phyloP scores from a whole-genome alignment of 169 alveolate genomes.

The Plasmodium knowlesi region DNA sequence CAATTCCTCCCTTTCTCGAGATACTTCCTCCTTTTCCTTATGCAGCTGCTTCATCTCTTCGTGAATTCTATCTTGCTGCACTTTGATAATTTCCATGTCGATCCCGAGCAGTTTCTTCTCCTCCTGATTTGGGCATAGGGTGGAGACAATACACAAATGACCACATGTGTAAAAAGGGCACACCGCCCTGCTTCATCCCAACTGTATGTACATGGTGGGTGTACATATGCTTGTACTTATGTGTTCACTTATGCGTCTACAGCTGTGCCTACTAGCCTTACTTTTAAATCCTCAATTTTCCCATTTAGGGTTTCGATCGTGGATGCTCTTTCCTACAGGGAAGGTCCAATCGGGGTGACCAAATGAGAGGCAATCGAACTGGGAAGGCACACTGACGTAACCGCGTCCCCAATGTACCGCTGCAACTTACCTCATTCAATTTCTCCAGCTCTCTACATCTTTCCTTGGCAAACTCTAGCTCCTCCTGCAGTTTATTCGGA shows the following conservation, averaged over 20 bases:
- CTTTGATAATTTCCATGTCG: constrained; percentile 14
- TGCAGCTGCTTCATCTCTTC: constrained; percentile 4
- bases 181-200: neutral
- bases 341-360: neutral
- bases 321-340: constrained; percentile 6
- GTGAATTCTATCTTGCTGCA: constrained; percentile 12
- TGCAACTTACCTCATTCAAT: constrained; percentile 14
- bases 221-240: no score
- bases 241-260: neutral
- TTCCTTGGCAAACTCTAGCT: constrained; percentile 14
- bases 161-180: neutral
- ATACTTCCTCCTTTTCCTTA: constrained; percentile 12
- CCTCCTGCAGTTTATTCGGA: neutral
- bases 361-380: neutral
- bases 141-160: neutral
- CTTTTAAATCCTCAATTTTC: constrained; percentile 20
- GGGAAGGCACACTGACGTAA: neutral
- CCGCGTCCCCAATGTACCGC: neutral
- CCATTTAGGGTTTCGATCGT: constrained; percentile 3
- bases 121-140: neutral
- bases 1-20: constrained; percentile 13
- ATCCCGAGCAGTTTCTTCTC: constrained; percentile 20
- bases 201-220: neutral
- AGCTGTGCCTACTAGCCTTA: neutral
- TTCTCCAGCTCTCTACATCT: neutral